Evolutionary conservation across 306 rosid genomes (phyloP), one percentile per base, ranked within the genome.

Genomic region (Adenanthera pavonina): DNA sequence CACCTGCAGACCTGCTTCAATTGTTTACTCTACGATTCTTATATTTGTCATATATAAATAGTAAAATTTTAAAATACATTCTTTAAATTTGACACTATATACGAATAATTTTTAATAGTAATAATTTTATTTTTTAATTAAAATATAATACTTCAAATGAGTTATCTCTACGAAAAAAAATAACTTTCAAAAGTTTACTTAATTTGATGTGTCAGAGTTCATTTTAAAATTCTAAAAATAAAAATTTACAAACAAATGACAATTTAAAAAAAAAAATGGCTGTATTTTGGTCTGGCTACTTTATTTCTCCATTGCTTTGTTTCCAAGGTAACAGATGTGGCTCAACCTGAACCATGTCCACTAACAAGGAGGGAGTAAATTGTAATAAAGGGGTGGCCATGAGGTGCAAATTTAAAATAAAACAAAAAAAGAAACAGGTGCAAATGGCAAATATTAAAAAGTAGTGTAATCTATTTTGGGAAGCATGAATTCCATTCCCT

Each of bases 311-410:
- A 59, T 25, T 69, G 72, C 89, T 89, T 84, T 85, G 72, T 60
- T 82, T 85, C 89, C 86, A 70, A 66, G 25, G 40, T 74, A 17
- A 66, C 54, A 74, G 15, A 92, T 94, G 99, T 91, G 95, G 97
- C 91, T 5, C 68, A 20, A 72, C 81, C 91, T 6, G 69, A 25
- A 69, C 81, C 76, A 56, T 13, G 78, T 81, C 97, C 97, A 53
- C 12, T 0, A 56, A 33, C 61, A 1, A n/a, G 61, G 16, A n/a
- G 61, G 61, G 11, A 30, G 78, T 81, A 64, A 66, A 14, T 84
- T 75, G 17, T 60, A 44, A 14, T 44, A 71, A 65, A 25, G 53
- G 46, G 82, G 80, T 83, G 89, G 49, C 85, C 85, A 60, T 83
- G 8, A 0, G 0, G 49, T 69, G 72, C 8, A 71, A 74, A 77